A percentile compares a stretch with the other conserved stretches of the same genome.
phyloP scores from a whole-genome alignment of 2,329 filamentous ascomycete species.

The Cordyceps cateniannulata region DNA sequence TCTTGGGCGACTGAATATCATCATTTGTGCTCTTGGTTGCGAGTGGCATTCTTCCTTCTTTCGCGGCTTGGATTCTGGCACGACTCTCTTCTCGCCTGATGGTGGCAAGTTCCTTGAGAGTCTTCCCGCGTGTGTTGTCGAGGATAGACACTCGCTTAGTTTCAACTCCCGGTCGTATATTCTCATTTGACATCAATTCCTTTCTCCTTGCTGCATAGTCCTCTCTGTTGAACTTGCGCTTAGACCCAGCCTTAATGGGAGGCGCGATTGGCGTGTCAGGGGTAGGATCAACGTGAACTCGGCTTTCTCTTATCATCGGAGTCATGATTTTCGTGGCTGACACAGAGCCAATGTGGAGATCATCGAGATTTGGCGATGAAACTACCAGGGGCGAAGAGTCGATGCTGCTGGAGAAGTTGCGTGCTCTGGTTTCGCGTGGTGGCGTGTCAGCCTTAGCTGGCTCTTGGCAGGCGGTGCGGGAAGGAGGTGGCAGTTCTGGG shows the following conservation, averaged over 20 bases:
- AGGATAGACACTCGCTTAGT: conserved; percentile 24
- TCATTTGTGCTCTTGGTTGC: conserved; percentile 55
- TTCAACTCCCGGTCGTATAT: conserved; percentile 18
- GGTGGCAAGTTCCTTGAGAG: conserved; percentile 39
- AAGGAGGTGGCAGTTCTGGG: conserved; percentile 61
- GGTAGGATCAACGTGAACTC: background rate
- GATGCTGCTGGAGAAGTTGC: conserved; percentile 1
- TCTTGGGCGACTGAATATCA: conserved; percentile 52
- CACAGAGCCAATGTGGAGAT: conserved; percentile 14
- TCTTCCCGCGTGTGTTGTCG: conserved; percentile 33
- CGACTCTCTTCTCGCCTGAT: conserved; percentile 33
- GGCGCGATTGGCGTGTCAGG: conserved; percentile 16
- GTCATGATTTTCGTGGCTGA: conserved; percentile 24
- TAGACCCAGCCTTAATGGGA: conserved; percentile 42
- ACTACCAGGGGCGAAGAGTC: conserved; percentile 23
- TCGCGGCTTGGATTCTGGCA: conserved; percentile 23
- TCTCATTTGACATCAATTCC: conserved; percentile 23
- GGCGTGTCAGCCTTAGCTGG: conserved; percentile 41
- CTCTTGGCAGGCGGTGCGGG: conserved; percentile 52
- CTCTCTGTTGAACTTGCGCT: conserved; percentile 52
- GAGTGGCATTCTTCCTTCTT: conserved; percentile 39
- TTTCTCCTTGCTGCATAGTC: conserved; percentile 37
- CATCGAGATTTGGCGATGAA: conserved; percentile 22
- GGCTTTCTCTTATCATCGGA: conserved; percentile 10
- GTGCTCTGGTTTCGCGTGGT: conserved; percentile 24